phyloP scores from a whole-genome alignment of 805 yeast species.

The Yamadazyma paraphyllophila region DNA sequence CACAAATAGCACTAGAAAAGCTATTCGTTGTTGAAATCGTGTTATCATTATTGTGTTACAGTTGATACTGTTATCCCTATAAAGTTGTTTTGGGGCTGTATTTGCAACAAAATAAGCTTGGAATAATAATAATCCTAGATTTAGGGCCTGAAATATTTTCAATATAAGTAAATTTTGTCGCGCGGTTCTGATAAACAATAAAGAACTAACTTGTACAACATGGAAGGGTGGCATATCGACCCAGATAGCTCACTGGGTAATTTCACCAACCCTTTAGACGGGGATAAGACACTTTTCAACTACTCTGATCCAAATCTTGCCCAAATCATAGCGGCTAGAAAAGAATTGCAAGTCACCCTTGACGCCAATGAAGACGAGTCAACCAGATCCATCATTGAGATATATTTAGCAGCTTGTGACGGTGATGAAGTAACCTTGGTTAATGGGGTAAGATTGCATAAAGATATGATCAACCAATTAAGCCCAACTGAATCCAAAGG shows the following conservation, averaged over 20 bases:
- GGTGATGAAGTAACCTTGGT: slow-evolving; percentile 36
- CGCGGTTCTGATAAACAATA: slow-evolving; percentile 1
- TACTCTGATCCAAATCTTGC: slow-evolving; percentile 28
- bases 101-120: no score
- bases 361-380: slow-evolving; percentile 11
- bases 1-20: slow-evolving; percentile 6
- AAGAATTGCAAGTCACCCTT: slow-evolving; percentile 19
- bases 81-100: no score
- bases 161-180: not conserved
- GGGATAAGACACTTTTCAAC: slow-evolving; percentile 13
- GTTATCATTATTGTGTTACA: slow-evolving; percentile 8
- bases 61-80: no score
- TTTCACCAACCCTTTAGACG: not conserved
- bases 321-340: slow-evolving; percentile 26
- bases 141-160: not conserved
- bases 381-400: slow-evolving; percentile 18
- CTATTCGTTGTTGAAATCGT: slow-evolving; percentile 13
- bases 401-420: slow-evolving; percentile 33
- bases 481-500: slow-evolving; percentile 30
- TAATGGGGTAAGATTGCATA: slow-evolving; percentile 20
- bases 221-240: slow-evolving; percentile 23
- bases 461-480: slow-evolving; percentile 20
- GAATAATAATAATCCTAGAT: no score
- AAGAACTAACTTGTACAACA: slow-evolving; percentile 1
- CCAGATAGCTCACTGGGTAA: slow-evolving; percentile 1